phyloP scores from a whole-genome alignment of 306 rosid genomes.

The Dalbergia cochinchinensis region DNA sequence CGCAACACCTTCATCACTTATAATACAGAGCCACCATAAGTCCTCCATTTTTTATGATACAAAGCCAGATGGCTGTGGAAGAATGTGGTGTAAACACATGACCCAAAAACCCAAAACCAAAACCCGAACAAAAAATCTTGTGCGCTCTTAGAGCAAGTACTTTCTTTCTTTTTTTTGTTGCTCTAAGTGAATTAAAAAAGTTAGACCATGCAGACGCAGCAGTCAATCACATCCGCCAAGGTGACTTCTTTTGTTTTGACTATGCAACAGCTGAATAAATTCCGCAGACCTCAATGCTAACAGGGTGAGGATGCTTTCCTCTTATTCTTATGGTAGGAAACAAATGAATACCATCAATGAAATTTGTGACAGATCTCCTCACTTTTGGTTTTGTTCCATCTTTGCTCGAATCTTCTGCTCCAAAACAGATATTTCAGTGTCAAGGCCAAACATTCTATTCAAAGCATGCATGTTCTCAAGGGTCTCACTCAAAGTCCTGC shows the following conservation, averaged over 20 bases:
- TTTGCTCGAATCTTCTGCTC: constrained; percentile 96
- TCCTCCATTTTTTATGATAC: background rate
- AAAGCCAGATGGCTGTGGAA: background rate
- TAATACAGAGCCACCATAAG: constrained; percentile 34
- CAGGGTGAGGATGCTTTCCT: constrained; percentile 56
- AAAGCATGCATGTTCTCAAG: constrained; percentile 99
- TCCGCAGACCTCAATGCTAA: constrained; percentile 48
- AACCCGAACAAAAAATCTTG: too few relatives aligned
- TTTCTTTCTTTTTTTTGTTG: too few relatives aligned
- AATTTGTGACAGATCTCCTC: constrained; percentile 46
- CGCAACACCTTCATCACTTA: constrained; percentile 46
- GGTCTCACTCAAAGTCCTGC: constrained; percentile 87
- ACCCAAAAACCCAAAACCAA: too few relatives aligned
- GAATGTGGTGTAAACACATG: too few relatives aligned
- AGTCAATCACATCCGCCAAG: background rate
- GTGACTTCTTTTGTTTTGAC: constrained; percentile 45
- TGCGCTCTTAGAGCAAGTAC: too few relatives aligned
- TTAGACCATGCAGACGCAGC: too few relatives aligned
- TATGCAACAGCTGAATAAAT: constrained; percentile 48
- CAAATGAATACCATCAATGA: constrained; percentile 50
- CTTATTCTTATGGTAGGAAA: constrained; percentile 59
- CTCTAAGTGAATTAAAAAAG: too few relatives aligned
- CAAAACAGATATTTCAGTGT: constrained; percentile 84
- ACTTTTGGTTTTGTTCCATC: constrained; percentile 88
- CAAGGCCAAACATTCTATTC: constrained; percentile 98